phyloP scores from a whole-genome alignment of 306 rosid species.

The Acmispon strigosus region DNA sequence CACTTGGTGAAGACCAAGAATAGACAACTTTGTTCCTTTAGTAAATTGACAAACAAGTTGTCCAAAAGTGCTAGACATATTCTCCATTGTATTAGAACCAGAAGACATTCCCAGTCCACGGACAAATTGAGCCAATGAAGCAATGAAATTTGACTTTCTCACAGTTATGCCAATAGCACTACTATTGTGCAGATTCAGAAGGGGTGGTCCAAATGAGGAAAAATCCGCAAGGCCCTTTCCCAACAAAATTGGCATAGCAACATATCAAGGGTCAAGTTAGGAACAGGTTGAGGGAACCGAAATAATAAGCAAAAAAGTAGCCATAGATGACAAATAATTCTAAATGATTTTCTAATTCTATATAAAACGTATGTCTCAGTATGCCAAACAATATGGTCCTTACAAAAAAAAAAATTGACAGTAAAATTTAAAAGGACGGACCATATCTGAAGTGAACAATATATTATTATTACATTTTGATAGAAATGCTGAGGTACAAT shows the following conservation, averaged over 20 bases:
- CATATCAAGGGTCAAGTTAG: not conserved
- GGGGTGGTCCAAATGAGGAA: constrained; percentile 72
- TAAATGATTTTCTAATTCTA: not conserved
- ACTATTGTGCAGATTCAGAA: constrained; percentile 58
- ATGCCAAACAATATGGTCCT: not conserved
- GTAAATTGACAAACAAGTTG: constrained; percentile 64
- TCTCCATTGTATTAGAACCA: constrained; percentile 31
- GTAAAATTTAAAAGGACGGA: not conserved
- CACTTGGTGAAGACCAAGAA: constrained; percentile 57
- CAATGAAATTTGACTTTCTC: constrained; percentile 62
- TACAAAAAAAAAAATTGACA: not conserved
- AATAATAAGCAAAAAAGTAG: not conserved
- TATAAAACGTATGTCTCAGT: not conserved
- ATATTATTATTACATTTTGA: too few species aligned
- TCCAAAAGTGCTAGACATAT: constrained; percentile 59
- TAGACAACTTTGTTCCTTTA: constrained; percentile 57
- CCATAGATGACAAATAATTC: not conserved
- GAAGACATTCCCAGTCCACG: constrained; percentile 36
- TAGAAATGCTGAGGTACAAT: too few species aligned
- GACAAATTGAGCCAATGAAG: constrained; percentile 76
- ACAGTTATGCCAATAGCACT: constrained; percentile 66
- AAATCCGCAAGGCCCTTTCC: constrained; percentile 66
- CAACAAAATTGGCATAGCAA: constrained; percentile 28
- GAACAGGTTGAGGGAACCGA: not conserved
- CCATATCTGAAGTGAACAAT: not conserved